Conservation (phyloP, 2,329 filamentous ascomycete genomes). For the Talaromyces pinophilus region DNA sequence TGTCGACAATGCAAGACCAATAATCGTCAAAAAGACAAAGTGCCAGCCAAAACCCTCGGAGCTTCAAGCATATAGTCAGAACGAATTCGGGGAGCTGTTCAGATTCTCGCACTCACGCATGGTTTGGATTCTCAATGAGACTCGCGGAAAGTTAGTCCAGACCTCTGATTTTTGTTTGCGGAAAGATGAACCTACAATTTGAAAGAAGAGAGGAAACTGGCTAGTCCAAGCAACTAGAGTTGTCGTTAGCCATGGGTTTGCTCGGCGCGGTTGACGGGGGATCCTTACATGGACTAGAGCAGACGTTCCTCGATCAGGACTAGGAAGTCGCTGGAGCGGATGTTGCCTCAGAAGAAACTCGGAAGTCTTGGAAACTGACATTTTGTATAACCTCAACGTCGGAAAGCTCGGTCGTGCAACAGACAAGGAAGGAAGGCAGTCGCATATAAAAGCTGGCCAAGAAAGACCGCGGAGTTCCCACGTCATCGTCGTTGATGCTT, state of each 20-base stretch:
- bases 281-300: conserved; percentile 46
- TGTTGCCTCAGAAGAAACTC: conserved; percentile 37
- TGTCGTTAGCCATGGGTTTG: conserved; percentile 27
- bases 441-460: not conserved
- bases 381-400: not conserved
- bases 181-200: conserved; percentile 42
- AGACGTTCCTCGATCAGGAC: conserved; percentile 47
- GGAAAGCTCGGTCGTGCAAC: not conserved
- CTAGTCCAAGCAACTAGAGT: conserved; percentile 40
- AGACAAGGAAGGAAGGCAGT: too few relatives aligned
- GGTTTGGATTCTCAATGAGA: conserved; percentile 46
- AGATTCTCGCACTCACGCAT: conserved; percentile 36
- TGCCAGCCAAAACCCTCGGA: conserved; percentile 66
- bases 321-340: conserved; percentile 46
- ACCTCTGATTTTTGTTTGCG: not conserved
- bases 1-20: conserved; percentile 59
- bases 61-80: conserved; percentile 32
- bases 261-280: not conserved
- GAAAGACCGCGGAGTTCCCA: not conserved
- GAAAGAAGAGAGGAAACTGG: conserved; percentile 48
- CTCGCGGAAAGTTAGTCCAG: conserved; percentile 28
- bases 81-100: not conserved
- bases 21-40: conserved; percentile 65
- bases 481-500: conserved; percentile 1
- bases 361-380: conserved; percentile 21